These are phyloP conservation scores for Babesia ovis DNA, from an alignment of 169 alveolate species.

Conservation along the genomic window DNA sequence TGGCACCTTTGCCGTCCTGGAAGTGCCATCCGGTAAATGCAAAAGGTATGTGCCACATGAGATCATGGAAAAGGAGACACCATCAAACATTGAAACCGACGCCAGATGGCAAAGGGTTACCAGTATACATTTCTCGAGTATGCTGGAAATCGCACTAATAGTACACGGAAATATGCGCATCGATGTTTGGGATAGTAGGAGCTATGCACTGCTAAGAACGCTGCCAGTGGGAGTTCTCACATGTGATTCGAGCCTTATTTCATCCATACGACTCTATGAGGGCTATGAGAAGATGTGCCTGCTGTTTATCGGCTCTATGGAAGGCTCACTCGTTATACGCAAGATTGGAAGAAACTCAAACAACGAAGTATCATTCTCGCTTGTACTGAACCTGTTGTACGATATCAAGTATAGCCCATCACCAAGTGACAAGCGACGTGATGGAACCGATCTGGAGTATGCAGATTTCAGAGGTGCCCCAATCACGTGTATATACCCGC, in stretches of 20 bases:
- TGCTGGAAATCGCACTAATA: conserved; percentile 52
- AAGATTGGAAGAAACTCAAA: conserved; percentile 19
- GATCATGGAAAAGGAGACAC: conserved; percentile 5
- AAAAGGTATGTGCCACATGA: conserved; percentile 25
- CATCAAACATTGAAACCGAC: conserved; percentile 1
- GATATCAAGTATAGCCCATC: conserved; percentile 9
- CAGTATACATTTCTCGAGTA: conserved; percentile 48
- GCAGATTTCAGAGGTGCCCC: conserved; percentile 64
- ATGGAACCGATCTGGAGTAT: background rate
- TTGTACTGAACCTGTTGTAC: conserved; percentile 34
- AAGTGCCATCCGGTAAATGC: conserved; percentile 30
- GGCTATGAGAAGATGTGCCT: conserved; percentile 40
- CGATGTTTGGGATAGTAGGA: conserved; percentile 45
- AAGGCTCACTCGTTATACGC: conserved; percentile 55
- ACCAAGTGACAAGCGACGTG: conserved; percentile 9
- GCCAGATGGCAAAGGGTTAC: conserved; percentile 39
- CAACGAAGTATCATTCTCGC: conserved; percentile 44
- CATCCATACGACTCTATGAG: conserved; percentile 50
- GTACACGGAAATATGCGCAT: conserved; percentile 54
- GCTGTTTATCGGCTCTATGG: conserved; percentile 64
- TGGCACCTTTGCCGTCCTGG: conserved; percentile 63
- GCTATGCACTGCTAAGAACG: conserved; percentile 23
- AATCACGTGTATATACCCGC: conserved; percentile 52
- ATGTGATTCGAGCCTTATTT: conserved; percentile 46
- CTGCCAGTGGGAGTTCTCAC: conserved; percentile 51